These are phyloP conservation scores for Chlorella sp. DNA, from an alignment of 139 green algal species.

Conservation along the genomic window DNA sequence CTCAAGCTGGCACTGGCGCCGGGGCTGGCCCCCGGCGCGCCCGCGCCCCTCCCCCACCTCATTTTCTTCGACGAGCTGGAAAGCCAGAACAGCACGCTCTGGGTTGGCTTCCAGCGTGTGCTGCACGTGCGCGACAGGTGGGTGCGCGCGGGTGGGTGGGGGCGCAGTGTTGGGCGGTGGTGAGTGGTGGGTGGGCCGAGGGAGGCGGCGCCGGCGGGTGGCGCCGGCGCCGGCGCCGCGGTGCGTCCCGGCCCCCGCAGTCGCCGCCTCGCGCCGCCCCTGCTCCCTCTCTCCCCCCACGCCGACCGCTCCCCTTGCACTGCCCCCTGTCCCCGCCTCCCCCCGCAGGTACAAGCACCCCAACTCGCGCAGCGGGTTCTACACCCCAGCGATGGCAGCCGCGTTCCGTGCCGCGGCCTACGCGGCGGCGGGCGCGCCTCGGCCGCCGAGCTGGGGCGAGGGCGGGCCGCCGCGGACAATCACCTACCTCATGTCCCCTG, in stretches of 20 bases:
- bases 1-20: slow-evolving; percentile 52
- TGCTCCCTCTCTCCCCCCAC: too few relatives aligned
- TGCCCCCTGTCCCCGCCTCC: neutral
- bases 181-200: too few relatives aligned
- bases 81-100: slow-evolving; percentile 42
- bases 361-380: slow-evolving; percentile 36
- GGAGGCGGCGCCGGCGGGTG: too few relatives aligned
- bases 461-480: slow-evolving; percentile 40
- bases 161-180: too few relatives aligned
- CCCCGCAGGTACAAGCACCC: slow-evolving; percentile 35
- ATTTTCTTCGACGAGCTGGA: slow-evolving; percentile 67
- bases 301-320: too few relatives aligned
- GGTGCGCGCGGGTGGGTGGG: neutral
- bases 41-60: slow-evolving; percentile 44
- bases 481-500: slow-evolving; percentile 52
- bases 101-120: slow-evolving; percentile 75
- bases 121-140: slow-evolving; percentile 65
- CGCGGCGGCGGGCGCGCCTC: neutral
- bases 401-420: slow-evolving; percentile 43
- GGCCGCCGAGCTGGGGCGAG: neutral
- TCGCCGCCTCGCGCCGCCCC: too few relatives aligned
- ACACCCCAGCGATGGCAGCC: slow-evolving; percentile 20
- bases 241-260: too few relatives aligned
- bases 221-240: too few relatives aligned
- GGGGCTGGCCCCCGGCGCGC: neutral